Percentiles rank a stretch among this genome's conserved stretches.
Evolutionary conservation across 1,139 yeast genomes (phyloP).

Genomic region (Tardiomyces blankii): DNA sequence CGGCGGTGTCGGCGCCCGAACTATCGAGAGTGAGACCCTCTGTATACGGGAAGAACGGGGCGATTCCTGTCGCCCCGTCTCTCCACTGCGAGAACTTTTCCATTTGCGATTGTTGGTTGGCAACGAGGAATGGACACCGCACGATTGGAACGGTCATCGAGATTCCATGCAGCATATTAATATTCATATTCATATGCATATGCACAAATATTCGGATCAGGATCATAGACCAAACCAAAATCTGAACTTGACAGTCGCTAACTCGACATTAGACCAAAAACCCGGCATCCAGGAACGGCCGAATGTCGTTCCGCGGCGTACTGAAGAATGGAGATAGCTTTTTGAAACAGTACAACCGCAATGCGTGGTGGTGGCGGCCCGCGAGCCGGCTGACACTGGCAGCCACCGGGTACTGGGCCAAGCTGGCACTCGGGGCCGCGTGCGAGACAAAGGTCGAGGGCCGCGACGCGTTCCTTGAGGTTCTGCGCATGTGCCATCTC

Average conservation of each 20-base stretch:
- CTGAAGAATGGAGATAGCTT: slow-evolving; percentile 66
- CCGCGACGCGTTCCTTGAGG: slow-evolving; percentile 51
- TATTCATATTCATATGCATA: too few species aligned
- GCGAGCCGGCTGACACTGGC: slow-evolving; percentile 63
- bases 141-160: background rate
- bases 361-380: slow-evolving; percentile 48
- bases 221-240: too few species aligned
- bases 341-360: slow-evolving; percentile 51
- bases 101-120: slow-evolving; percentile 17
- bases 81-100: slow-evolving; percentile 31
- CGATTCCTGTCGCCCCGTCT: slow-evolving; percentile 32
- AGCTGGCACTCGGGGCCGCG: slow-evolving; percentile 45
- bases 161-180: too few species aligned
- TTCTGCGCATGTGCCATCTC: slow-evolving; percentile 45
- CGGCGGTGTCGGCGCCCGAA: background rate
- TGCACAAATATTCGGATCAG: too few species aligned
- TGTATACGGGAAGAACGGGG: slow-evolving; percentile 24
- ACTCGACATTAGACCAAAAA: too few species aligned
- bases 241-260: too few species aligned
- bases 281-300: too few species aligned
- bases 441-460: slow-evolving; percentile 56
- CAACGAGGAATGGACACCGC: background rate
- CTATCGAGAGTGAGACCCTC: slow-evolving; percentile 7
- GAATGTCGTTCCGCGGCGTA: slow-evolving; percentile 68
- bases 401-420: slow-evolving; percentile 54